phyloP scores from a whole-genome alignment of 148 eudicot genomes.

The Rhododendron williamsianum region DNA sequence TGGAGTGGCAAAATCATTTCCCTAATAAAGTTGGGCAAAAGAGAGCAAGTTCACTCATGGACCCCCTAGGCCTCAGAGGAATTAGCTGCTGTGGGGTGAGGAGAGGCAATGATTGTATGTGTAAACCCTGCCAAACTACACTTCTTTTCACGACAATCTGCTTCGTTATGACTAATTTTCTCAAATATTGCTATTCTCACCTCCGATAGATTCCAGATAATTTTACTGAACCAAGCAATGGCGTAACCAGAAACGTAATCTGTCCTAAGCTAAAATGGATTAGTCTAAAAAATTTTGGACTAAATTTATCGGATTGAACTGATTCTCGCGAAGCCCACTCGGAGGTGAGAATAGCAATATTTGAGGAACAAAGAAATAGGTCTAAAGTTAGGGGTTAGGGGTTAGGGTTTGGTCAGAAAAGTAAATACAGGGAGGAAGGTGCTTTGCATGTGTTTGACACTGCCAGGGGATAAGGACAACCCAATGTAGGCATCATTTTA shows the following conservation, averaged over 20 bases:
- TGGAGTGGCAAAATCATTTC: too few species aligned
- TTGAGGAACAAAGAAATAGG: not conserved
- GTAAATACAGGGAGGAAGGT: not conserved
- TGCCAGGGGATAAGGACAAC: not conserved
- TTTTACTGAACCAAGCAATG: too few species aligned
- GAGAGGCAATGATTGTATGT: not conserved
- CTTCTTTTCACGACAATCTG: not conserved
- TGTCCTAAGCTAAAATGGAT: too few species aligned
- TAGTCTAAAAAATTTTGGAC: too few species aligned
- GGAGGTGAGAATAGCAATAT: not conserved
- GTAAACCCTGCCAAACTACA: not conserved
- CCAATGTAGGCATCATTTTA: not conserved
- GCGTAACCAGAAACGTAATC: too few species aligned
- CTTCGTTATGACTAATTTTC: not conserved
- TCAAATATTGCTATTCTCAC: too few species aligned
- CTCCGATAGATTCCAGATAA: too few species aligned
- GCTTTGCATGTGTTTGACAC: slow-evolving; percentile 4
- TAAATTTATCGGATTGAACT: too few species aligned
- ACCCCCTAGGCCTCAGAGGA: not conserved
- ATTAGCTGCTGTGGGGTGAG: not conserved
- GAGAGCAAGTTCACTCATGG: not conserved
- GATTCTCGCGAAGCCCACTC: too few species aligned
- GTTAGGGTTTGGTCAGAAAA: not conserved
- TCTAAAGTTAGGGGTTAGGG: not conserved
- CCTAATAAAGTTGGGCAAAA: too few species aligned